These are phyloP conservation scores for Saussurea involucrata DNA, from an alignment of 129 eudicot genomes.

Conservation along the genomic window DNA sequence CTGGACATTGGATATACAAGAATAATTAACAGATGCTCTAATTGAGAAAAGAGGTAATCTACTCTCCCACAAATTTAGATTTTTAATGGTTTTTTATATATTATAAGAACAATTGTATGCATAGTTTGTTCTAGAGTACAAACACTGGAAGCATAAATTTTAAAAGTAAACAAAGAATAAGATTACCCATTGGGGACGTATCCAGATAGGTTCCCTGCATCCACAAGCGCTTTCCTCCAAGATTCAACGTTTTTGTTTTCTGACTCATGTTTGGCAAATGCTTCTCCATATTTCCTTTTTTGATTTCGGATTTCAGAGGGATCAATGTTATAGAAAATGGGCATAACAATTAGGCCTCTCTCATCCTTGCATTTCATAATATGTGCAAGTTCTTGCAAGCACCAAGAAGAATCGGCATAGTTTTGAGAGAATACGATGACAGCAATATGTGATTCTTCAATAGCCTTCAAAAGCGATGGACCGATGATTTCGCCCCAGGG, in stretches of 20 bases:
- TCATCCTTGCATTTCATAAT: neutral
- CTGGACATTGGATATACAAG: neutral
- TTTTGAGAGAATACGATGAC: neutral
- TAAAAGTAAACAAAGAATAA: neutral
- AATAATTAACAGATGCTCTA: neutral
- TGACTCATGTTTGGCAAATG: neutral
- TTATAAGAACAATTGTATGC: neutral
- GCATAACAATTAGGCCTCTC: neutral
- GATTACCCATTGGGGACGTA: neutral
- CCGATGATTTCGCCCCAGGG: neutral
- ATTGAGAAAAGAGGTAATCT: neutral
- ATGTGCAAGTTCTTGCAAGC: neutral
- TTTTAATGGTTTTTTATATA: too few species aligned
- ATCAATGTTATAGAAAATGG: neutral
- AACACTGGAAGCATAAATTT: too few species aligned
- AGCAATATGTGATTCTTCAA: neutral
- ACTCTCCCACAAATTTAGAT: neutral
- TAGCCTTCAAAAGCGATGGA: neutral
- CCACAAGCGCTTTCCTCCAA: neutral
- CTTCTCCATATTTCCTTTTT: neutral
- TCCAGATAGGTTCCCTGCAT: neutral
- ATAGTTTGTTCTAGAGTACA: neutral
- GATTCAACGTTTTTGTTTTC: neutral
- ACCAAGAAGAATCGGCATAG: neutral
- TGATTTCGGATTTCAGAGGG: neutral